Evolutionary conservation across 768 basidiomycete genomes (phyloP), one percentile per base, ranked within the genome.

Genomic region (Serendipita sp.): DNA sequence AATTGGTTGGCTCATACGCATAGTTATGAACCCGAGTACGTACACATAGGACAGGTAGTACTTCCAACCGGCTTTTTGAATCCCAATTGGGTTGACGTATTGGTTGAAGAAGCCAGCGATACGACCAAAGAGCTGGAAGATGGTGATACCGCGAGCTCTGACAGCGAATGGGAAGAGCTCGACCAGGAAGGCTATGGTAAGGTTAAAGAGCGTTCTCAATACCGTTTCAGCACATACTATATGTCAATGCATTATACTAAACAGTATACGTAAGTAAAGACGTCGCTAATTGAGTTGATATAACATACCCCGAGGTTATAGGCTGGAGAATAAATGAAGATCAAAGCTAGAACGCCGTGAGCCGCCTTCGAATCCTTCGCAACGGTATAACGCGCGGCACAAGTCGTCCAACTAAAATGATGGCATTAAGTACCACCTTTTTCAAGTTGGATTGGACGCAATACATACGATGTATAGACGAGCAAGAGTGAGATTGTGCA

Each of bases 121-220:
- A 11, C 83, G 79, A 51, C 78, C 75, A 71, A 79, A 82, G 76
- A 78, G 81, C 67, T 85, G 82, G 75, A 82, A 85, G 15, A 85
- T 69, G 3, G 83, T 74, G 63, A 86, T 78, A 45, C 85, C 85
- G 70, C 79, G 81, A 1, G 84, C 79, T 65, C 85, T 82, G 34
- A 78, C 78, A 67, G 82, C 79, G 74, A 77, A 86, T 0, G 85
- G 84, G 76, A 86, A 85, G 37, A 86, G 70, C 68, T 86, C 85
- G n/a, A 85, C 83, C 66, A 85, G 72, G 77, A 77, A 84, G 3
- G 83, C 83, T 83, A 68, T 44, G 41, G 38, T 63, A 13, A 67
- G n/a, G 45, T 67, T 65, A 37, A 60, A 8, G 7, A 41, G 4
- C 11, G 44, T 3, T 60, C 24, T 38, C 53, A 60, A 5, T 41